Evolutionary conservation across 2,329 filamentous ascomycete genomes (phyloP), one percentile per base, ranked within the genome.

Genomic region (Bipolaris bicolor): DNA sequence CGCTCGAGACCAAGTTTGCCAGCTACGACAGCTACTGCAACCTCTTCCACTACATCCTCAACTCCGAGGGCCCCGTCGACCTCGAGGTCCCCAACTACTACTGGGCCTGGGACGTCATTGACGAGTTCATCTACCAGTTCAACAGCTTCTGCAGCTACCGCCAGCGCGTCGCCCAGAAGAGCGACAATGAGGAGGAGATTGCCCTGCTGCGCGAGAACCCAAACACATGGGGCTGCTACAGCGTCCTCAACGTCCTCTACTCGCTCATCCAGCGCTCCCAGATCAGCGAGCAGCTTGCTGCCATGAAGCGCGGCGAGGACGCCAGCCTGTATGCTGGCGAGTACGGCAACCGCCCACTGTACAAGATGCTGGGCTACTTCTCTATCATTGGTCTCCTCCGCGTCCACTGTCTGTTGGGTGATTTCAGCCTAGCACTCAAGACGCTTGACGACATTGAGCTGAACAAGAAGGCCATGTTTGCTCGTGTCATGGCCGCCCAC

Each of bases 121-220:
- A 99, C 79, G 95, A 99, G 81, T 99, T 99, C 83, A 98, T 99
- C 82, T 99, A 99, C 84, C 95, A 99, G 80, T 99, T 99, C 85
- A 97, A 99, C 85, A 96, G 93, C 58, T 99, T 99, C 85, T 98
- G 92, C 78, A 92, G 92, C 63, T 97, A 97, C 86, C 89, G 95
- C 75, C 92, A 96, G 79, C 89, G 92, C 67, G 88, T 97, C 68
- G 95, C 95, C 64, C 87, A 92, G 69, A 87, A 83, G 83, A 87
- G 78, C 82, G 86, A 90, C 78, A 96, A 94, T 79, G 91, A 92
- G 77, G 95, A 98, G 80, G 95, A 99, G 80, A 88, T 96, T 65
- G 86, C 90, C 79, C 84, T 97, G 50, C 88, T 99, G 69, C 89
- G 91, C 71, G 95, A 98, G 77, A 97, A 97, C 82, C 95, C 94